phyloP scores from a whole-genome alignment of 352 stramenopile species.

The Globisporangium apiculatum region DNA sequence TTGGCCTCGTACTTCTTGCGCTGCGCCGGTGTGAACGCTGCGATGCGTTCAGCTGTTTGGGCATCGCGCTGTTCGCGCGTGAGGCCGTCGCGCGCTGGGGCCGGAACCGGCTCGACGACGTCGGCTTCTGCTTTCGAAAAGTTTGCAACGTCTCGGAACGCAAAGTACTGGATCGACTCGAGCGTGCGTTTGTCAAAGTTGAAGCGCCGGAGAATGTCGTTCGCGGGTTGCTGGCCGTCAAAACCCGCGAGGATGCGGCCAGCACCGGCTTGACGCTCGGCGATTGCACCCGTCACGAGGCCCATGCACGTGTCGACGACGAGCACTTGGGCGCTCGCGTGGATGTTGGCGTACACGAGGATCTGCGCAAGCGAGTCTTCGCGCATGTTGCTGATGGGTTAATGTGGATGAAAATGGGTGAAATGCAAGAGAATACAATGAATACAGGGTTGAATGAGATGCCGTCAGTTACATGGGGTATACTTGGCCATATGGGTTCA shows the following conservation, averaged over 20 bases:
- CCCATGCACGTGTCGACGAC: slow-evolving; percentile 92
- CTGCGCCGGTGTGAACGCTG: slow-evolving; percentile 77
- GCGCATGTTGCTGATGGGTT: slow-evolving; percentile 54
- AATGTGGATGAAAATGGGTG: background rate
- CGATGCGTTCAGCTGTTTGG: slow-evolving; percentile 73
- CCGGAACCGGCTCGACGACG: slow-evolving; percentile 30
- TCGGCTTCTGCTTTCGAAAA: slow-evolving; percentile 44
- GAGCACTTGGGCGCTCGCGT: slow-evolving; percentile 83
- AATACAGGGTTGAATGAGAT: background rate
- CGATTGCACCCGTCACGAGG: slow-evolving; percentile 85
- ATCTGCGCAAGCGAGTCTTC: slow-evolving; percentile 93
- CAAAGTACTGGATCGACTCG: slow-evolving; percentile 72
- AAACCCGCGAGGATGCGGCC: slow-evolving; percentile 68
- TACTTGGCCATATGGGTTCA: background rate
- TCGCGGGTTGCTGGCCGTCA: slow-evolving; percentile 64
- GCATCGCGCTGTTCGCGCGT: slow-evolving; percentile 48
- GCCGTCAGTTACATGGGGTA: background rate
- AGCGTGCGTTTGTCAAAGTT: slow-evolving; percentile 78
- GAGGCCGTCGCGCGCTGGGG: slow-evolving; percentile 40
- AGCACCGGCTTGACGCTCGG: slow-evolving; percentile 67
- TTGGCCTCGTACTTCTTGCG: slow-evolving; percentile 74
- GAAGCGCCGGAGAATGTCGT: slow-evolving; percentile 78
- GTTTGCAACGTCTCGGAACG: slow-evolving; percentile 52
- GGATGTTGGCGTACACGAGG: slow-evolving; percentile 90
- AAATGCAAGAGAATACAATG: background rate